These are phyloP conservation scores for Pseudogymnoascus sp. DNA, from an alignment of 2,329 filamentous ascomycete species.

Conservation along the genomic window DNA sequence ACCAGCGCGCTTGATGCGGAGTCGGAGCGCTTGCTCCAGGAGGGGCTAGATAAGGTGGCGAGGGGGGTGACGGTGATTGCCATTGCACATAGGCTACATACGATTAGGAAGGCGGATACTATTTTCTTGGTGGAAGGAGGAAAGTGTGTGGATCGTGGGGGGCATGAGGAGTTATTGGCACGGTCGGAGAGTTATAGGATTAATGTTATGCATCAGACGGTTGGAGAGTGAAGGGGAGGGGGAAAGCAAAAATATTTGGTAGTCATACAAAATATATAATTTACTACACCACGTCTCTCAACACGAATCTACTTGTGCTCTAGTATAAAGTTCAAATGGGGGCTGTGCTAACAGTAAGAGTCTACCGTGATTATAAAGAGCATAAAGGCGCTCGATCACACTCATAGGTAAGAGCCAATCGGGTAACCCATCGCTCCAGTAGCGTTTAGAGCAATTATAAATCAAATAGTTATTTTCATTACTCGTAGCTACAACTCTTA, in stretches of 20 bases:
- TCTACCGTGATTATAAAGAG: no score
- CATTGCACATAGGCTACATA: conserved; percentile 50
- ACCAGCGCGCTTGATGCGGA: conserved; percentile 70
- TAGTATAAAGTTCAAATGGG: not conserved
- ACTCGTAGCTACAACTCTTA: no score
- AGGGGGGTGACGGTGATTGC: conserved; percentile 47
- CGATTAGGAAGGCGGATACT: conserved; percentile 47
- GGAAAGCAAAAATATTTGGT: not conserved
- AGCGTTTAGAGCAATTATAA: no score
- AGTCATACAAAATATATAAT: not conserved
- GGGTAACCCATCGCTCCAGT: no score
- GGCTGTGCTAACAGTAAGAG: no score
- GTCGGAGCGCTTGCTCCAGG: conserved; percentile 57
- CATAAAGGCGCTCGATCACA: not conserved
- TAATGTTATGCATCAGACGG: conserved; percentile 41
- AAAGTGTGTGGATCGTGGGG: conserved; percentile 42
- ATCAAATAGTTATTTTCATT: no score
- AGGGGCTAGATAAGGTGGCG: conserved; percentile 52
- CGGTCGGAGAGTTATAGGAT: conserved; percentile 41
- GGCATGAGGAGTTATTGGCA: conserved; percentile 46
- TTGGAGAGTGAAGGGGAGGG: conserved; percentile 16
- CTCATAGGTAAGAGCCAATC: no score
- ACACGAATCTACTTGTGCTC: not conserved
- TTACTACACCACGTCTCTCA: not conserved
- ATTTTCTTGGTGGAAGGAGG: conserved; percentile 51